Base-by-base conservation (phyloP, 352 stramenopile genomes). In the Phytophthora lateralis region DNA sequence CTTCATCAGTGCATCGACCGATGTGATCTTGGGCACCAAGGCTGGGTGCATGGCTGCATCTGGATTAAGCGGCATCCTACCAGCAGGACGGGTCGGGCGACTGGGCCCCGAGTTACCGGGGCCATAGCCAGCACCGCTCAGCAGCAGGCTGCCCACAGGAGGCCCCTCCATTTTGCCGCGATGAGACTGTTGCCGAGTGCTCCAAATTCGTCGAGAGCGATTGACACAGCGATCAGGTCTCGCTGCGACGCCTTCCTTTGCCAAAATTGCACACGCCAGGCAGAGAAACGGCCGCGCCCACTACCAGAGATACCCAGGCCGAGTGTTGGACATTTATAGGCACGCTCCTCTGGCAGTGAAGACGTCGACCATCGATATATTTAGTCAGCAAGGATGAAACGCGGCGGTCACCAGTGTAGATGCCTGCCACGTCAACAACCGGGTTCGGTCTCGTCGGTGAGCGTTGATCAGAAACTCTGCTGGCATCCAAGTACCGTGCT, bases 1-100 rank as follows among this genome's bases (percentile, higher is more conserved):
- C 52, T 74, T 66, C 18, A 89, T 71, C 27, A 91, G 56, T 6
- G 53, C 62, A 43, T 90, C 77, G 8, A 87, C 72, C 0, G 69
- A 70, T 6, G 45, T 59, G 42, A 83, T 69, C 27, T 73, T 63
- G 30, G 52, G 42, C 21, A 48, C 24, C 18, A 50, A 2, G 10
- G 18, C 20, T 17, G 47, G 49, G 14, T 73, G 43, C 21, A 11
- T 34, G 37, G 30, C 4, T 51, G 43, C 12, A 15, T 66, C 63
- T 37, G 18, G 6, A 30, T 54, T 43, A n/a, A 43, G 30, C 17
- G 49, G 30, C 18, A 43, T 69, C 35, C 38, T 60, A 21, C 38
- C 46, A 30, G 20, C 39, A 18, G 52, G 55, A 17, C 29, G 59
- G 20, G 21, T 39, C 37, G 59, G 44, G 15, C 41, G 53, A 20